Evolutionary conservation across 2,329 filamentous ascomycete genomes (phyloP), one percentile per base, ranked within the genome.

Genomic region (Fusarium sacchari): DNA sequence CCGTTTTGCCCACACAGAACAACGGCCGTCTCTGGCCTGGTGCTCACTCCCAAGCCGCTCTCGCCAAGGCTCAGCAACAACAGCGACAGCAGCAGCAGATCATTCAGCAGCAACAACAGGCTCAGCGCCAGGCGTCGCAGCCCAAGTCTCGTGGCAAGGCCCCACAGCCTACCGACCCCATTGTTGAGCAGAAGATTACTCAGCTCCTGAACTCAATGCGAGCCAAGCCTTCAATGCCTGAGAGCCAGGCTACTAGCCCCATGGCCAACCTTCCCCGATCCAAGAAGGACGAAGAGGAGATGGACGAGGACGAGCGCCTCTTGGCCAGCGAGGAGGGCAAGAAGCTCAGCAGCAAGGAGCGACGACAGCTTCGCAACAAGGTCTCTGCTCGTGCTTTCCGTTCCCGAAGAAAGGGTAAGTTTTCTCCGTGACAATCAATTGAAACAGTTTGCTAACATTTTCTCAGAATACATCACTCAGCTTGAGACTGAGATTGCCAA

Each of bases 271-370:
- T 94, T 76, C 87, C 92, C 56, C 92, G 92, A 72, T 84, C 89
- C 72, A 95, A 92, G 88, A 98, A 98, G 88, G 95, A 98, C 49
- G 95, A 98, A 79, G 95, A 98, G 71, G 96, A 98, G 60, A 98
- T 99, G 96, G 96, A 99, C 77, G 96, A 98, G 82, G 96, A 98
- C 78, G 96, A 98, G 87, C 90, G 94, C 75, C 87, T 98, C 15
- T 87, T 98, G 28, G 94, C 94, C n/a, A 98, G 95, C 69, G 96
- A 99, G 79, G 96, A 98, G 84, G 96, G 96, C 79, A 99, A 99
- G 91, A 98, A 98, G 87, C 89, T 99, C n/a, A 96, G 92, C 84
- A 97, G 94, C 87, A 98, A 98, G 86, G 95, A 98, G 84, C 92
- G 96, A 69, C 92, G 96, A 76, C 96, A 98, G 83, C 89, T 99